Base-by-base conservation (phyloP, 2,329 filamentous ascomycete species). In the Annulohypoxylon truncatum region DNA sequence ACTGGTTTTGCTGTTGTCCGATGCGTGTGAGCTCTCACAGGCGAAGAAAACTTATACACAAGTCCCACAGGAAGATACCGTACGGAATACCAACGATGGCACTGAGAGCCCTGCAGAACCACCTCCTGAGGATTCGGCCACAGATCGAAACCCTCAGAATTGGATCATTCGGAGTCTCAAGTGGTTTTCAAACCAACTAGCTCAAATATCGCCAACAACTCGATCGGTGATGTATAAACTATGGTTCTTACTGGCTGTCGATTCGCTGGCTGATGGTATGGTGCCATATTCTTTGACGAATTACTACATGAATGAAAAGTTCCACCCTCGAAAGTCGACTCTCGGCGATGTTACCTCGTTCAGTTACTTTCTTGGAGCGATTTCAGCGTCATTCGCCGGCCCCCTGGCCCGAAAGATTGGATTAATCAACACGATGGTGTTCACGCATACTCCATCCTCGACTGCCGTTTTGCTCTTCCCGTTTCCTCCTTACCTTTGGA, bases 241-340 rank as follows among this genome's bases (percentile, higher is more conserved):
- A 2, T 91, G 89, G 87, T 84, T 89, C 63, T 82, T 91, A 6
- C 81, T 92, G 8, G 83, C 85, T 20, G 80, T 91, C 22, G 89
- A 91, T 76, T 88, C 87, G 1, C 80, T 90, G 8, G 87, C 89
- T 12, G 88, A 90, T 70, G 88, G 89, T 22, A 90, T 91, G 86
- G 83, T 85, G n/a, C 82, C 81, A 2, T 84, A 86, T 70, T 82
- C 85, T 1, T 70, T 88, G 28, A 89, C 86, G 0, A 86, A 83
- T 9, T 89, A 89, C 73, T 89, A 84, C 76, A 79, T 89, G 56
- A 84, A 87, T 67, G 72, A 77, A 47, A 88, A 86, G 62, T 89
- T 89, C 70, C 77, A 84, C 55, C 77, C 85, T 0, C 70, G 80
- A 28, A 88, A 90, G 73, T 83, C 87, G 1, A 82, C 82, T 0